Evolutionary conservation across 108 stramenopile species (phyloP).

Genomic region (Cylindrotheca closterium): DNA sequence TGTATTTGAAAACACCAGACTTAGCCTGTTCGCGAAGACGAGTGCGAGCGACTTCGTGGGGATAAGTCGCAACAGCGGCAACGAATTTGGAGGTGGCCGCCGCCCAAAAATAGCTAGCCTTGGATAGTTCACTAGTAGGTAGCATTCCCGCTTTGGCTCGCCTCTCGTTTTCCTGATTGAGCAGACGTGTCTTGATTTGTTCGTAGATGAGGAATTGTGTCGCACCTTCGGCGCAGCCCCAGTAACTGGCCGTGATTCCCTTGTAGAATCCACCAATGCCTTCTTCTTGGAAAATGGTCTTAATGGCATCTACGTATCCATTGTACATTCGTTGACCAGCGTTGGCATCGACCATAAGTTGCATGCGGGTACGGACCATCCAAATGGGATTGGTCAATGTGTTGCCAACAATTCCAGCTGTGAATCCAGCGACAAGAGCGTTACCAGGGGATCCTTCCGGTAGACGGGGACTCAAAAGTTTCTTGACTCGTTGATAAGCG

Average conservation of each 20-base stretch:
- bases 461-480: conserved; percentile 50
- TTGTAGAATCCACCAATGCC: conserved; percentile 86
- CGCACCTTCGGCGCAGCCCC: conserved; percentile 91
- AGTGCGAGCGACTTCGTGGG: conserved; percentile 95
- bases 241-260: conserved; percentile 91
- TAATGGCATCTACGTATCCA: conserved; percentile 75
- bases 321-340: conserved; percentile 80
- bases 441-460: conserved; percentile 61
- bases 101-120: conserved; percentile 63
- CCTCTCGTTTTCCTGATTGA: conserved; percentile 50
- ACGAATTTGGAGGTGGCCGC: conserved; percentile 84
- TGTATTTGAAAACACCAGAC: conserved; percentile 90
- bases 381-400: conserved; percentile 94
- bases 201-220: conserved; percentile 92
- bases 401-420: conserved; percentile 68
- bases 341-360: conserved; percentile 71
- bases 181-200: conserved; percentile 71
- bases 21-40: conserved; percentile 88
- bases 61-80: conserved; percentile 86
- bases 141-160: conserved; percentile 51
- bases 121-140: conserved; percentile 66
- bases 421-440: conserved; percentile 59
- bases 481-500: conserved; percentile 69
- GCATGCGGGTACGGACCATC: conserved; percentile 93
- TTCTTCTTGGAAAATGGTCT: conserved; percentile 75